Conservation (phyloP, 164 flowering plant genomes). For the Aristolochia californica region DNA sequence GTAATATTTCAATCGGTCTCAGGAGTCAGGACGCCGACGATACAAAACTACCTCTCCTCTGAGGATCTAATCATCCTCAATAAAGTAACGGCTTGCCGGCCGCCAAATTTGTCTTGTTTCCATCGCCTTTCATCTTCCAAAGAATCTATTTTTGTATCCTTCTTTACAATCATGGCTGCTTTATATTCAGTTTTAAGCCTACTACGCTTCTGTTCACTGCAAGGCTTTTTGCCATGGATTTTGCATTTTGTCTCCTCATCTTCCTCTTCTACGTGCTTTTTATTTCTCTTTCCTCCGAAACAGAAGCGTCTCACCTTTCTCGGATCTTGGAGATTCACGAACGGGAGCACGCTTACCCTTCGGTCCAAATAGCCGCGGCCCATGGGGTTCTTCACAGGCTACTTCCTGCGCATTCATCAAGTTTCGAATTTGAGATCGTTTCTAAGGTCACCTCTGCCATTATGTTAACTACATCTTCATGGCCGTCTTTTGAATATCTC, state of each 20-base stretch:
- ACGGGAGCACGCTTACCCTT: constrained; percentile 38
- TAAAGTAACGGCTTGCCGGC: no score
- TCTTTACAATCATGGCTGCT: no score
- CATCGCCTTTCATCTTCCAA: no score
- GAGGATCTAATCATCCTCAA: no score
- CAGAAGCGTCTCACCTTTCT: constrained; percentile 41
- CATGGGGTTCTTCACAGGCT: constrained; percentile 38
- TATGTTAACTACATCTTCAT: background rate
- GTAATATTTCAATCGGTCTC: no score
- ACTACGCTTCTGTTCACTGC: background rate
- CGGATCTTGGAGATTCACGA: constrained; percentile 44
- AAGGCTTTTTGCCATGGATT: constrained; percentile 5
- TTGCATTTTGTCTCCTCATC: constrained; percentile 11
- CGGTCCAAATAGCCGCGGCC: constrained; percentile 49
- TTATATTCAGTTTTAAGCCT: no score
- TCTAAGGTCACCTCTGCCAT: constrained; percentile 30
- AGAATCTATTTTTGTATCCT: no score
- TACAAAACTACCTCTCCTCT: no score
- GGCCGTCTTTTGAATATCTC: background rate
- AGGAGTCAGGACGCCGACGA: no score
- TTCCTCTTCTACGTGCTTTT: constrained; percentile 5
- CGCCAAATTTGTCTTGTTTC: no score
- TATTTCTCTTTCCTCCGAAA: constrained; percentile 23
- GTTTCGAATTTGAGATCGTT: constrained; percentile 47
- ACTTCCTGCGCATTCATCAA: constrained; percentile 48